Evolutionary conservation across 352 stramenopile genomes (phyloP), one percentile per base, ranked within the genome.

Genomic region (Globisporangium parvum): DNA sequence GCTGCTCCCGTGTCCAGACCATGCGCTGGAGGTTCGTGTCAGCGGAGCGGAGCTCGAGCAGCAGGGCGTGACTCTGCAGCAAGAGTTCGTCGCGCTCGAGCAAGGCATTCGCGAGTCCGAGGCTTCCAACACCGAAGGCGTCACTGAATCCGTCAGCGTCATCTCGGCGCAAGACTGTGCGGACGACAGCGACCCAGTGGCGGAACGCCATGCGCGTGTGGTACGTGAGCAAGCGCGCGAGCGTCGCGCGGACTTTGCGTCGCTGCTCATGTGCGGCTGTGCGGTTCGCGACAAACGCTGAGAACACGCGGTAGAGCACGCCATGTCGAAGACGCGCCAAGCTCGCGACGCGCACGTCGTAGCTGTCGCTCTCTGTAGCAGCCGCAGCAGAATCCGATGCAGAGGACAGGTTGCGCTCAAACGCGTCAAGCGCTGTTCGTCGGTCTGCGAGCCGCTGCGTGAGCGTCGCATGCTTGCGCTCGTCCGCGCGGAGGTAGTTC

Each of bases 401-500:
- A 28, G 4, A 63, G 51, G 8, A 26, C 0, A 75, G 70, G 49
- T 82, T 61, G 6, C 40, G 59, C 40, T 93, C 76, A 55, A 88
- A 93, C 3, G 26, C 28, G 18, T 62, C 62, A 1, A 90, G 63
- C 9, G 75, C 78, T 0, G 66, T 51, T 59, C 62, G 57, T 11
- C 82, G 75, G 11, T 78, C 60, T 11, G 76, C 56, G 14, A 91
- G 52, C 15, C 71, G 69, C 3, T 51, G 51, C 20, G 60, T 28
- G 18, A 90, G 44, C 10, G 50, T 62, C 2, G 65, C 65, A 1
- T 68, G 67, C 0, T 62, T 69, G 20, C 75, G 84, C 14, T 70
- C 60, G 45, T 91, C 82, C n/a, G 62, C 75, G 12, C 70, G 69
- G n/a, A 90, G 51, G 39, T 85, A 84, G 44, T 89, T 87, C 46